A percentile compares a stretch with the other conserved stretches of the same genome.
These are phyloP conservation scores for Microbotryum saponariae DNA, from an alignment of 1,284 basidiomycete genomes.

Conservation along the genomic window DNA sequence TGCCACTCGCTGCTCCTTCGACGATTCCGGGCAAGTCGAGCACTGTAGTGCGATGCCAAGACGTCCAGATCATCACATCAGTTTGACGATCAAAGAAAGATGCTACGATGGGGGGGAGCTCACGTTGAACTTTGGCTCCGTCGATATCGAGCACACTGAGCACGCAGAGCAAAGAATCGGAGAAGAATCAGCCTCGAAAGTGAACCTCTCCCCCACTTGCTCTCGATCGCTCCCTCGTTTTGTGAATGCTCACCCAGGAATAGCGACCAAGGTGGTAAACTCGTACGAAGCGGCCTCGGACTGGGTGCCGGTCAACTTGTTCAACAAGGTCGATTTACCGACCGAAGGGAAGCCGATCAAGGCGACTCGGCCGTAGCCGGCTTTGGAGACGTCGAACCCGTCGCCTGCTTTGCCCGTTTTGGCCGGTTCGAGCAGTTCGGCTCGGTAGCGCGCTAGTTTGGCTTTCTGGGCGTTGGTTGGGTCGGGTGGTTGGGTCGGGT, in stretches of 20 bases:
- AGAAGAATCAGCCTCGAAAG: background rate
- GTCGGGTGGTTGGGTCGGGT: background rate
- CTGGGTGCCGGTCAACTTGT: slow-evolving; percentile 82
- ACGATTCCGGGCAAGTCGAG: slow-evolving; percentile 96
- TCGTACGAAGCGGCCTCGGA: slow-evolving; percentile 89
- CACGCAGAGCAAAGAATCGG: slow-evolving; percentile 30
- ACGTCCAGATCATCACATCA: background rate
- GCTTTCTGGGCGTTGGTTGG: slow-evolving; percentile 55
- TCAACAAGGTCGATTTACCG: slow-evolving; percentile 74
- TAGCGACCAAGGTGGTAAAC: slow-evolving; percentile 51
- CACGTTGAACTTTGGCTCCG: slow-evolving; percentile 75
- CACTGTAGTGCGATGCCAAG: slow-evolving; percentile 40
- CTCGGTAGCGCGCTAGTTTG: slow-evolving; percentile 59
- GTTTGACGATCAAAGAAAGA: background rate
- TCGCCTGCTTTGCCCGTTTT: slow-evolving; percentile 70
- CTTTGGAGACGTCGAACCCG: slow-evolving; percentile 64
- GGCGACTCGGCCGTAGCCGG: slow-evolving; percentile 83
- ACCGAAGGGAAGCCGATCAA: slow-evolving; percentile 31
- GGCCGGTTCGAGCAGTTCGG: slow-evolving; percentile 33
- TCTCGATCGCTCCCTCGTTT: background rate
- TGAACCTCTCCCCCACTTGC: background rate
- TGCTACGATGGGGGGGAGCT: slow-evolving; percentile 33
- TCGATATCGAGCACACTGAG: slow-evolving; percentile 72
- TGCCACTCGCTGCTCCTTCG: slow-evolving; percentile 86
- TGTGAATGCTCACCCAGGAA: slow-evolving; percentile 55